Base-by-base conservation (phyloP, 306 rosid species). In the Ormosia emarginata region DNA sequence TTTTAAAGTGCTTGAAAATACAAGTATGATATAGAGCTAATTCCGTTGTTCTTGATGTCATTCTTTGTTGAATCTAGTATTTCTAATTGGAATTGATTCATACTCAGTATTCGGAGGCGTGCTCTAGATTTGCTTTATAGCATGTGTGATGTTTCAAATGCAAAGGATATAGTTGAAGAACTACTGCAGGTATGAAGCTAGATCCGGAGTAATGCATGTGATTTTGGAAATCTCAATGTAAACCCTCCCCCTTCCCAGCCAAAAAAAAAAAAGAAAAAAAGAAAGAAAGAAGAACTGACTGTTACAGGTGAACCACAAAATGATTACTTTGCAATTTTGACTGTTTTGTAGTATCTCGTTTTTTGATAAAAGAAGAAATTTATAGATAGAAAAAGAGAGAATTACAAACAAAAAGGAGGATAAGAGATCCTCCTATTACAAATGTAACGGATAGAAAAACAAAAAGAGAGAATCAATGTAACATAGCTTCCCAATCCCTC, bases 71-170 rank as follows among this genome's bases (percentile, higher is more conserved):
- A 13, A 59, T 52, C 29, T 33, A 4, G 41, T 77, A 65, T 39
- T 61, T 37, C 83, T 84, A 29, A 81, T 79, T 77, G 32, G 71
- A 13, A 3, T 67, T 15, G 46, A 32, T 76, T 36, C 82, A 12
- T 79, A 52, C 71, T 83, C 96, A 92, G 97, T 72, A 92, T 90
- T 32, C 94, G 91, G 53, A 86, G 92, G 79, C 91, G 97, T 71
- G 97, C 97, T 79, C 91, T 92, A 15, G 97, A 92, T 84, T 86
- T 92, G 88, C 97, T 92, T 71, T 92, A 90, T 78, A 88, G 94
- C 59, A 90, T 92, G 92, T 92, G 97, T 80, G 97, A 92, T 75
- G 90, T 90, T 88, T 85, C 97, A 86, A 92, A 92, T 81, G 97
- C 94, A 69, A 92, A 92, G 79, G 97, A 92, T 83, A 92, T 92